Percentiles rank a stretch among this genome's conserved stretches.
These are phyloP conservation scores for Eragrostis tef DNA, from an alignment of 202 grass and related monocot species.

Conservation along the genomic window DNA sequence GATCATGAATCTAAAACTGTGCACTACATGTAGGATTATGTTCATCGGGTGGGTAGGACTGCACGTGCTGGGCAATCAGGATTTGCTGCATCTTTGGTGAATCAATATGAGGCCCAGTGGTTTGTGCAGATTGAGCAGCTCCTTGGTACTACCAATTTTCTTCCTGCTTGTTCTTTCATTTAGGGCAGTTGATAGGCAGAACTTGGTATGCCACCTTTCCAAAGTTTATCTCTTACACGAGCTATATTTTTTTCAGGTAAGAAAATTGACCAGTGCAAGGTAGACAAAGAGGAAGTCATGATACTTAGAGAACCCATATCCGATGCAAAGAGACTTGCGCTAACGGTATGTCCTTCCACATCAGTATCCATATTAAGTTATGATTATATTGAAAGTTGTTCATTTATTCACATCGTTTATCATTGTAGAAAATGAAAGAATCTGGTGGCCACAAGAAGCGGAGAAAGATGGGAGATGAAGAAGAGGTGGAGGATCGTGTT, in stretches of 20 bases:
- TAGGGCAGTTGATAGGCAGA: background rate
- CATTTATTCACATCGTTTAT: background rate
- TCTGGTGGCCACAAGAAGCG: conserved; percentile 55
- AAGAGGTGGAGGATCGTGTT: conserved; percentile 55
- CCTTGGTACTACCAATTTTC: conserved; percentile 58
- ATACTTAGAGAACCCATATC: conserved; percentile 68
- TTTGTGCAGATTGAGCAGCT: conserved; percentile 70
- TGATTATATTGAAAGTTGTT: background rate
- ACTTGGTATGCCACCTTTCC: background rate
- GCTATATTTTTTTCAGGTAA: conserved; percentile 50
- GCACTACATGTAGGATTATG: conserved; percentile 69
- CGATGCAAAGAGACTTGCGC: conserved; percentile 76
- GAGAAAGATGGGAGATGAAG: conserved; percentile 56
- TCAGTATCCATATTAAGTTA: background rate
- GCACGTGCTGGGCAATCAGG: conserved; percentile 86
- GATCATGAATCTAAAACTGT: background rate
- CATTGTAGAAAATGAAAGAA: conserved; percentile 68
- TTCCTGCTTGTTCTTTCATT: background rate
- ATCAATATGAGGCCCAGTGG: conserved; percentile 76
- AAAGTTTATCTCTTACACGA: background rate
- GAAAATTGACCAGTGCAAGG: conserved; percentile 51
- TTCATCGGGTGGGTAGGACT: conserved; percentile 93
- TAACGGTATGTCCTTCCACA: conserved; percentile 48
- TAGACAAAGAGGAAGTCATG: conserved; percentile 60
- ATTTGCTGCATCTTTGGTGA: conserved; percentile 83